These are phyloP conservation scores for Heracleum sosnowskyi DNA, from an alignment of 129 eudicot genomes.

Conservation along the genomic window DNA sequence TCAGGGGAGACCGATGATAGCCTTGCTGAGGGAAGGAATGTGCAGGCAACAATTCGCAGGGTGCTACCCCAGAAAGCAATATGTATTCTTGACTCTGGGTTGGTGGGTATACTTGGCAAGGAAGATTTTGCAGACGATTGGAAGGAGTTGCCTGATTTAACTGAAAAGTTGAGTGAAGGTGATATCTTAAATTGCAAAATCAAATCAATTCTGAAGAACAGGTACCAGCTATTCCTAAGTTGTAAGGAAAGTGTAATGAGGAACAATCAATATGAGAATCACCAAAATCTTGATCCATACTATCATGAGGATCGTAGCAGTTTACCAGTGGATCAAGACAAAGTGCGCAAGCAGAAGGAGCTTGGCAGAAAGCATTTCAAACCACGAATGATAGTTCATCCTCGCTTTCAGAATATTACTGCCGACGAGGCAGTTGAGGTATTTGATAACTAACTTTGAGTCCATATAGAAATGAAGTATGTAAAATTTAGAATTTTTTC, in stretches of 20 bases:
- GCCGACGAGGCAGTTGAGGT: slow-evolving; percentile 96
- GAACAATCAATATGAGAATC: slow-evolving; percentile 31
- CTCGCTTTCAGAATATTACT: slow-evolving; percentile 85
- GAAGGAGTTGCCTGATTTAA: slow-evolving; percentile 60
- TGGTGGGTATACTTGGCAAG: slow-evolving; percentile 60
- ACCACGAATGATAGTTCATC: slow-evolving; percentile 89
- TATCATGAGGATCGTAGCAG: slow-evolving; percentile 63
- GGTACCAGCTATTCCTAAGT: slow-evolving; percentile 56
- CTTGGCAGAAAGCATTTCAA: slow-evolving; percentile 84
- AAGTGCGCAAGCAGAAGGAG: slow-evolving; percentile 70
- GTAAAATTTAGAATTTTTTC: neutral
- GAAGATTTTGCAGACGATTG: slow-evolving; percentile 81
- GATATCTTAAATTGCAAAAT: slow-evolving; percentile 72
- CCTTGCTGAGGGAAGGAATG: slow-evolving; percentile 72
- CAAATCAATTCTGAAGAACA: slow-evolving; percentile 41
- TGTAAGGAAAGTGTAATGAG: slow-evolving; percentile 76
- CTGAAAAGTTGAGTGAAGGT: slow-evolving; percentile 76
- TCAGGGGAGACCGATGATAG: slow-evolving; percentile 79
- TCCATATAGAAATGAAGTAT: neutral
- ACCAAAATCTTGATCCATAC: slow-evolving; percentile 46
- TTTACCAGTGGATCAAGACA: slow-evolving; percentile 44
- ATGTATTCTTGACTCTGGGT: slow-evolving; percentile 72
- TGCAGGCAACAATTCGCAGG: slow-evolving; percentile 83
- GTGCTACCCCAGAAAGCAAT: slow-evolving; percentile 71
- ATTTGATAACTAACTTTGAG: neutral